Base-by-base conservation (phyloP, 176 grass and related monocot genomes). In the Tillandsia leiboldiana region DNA sequence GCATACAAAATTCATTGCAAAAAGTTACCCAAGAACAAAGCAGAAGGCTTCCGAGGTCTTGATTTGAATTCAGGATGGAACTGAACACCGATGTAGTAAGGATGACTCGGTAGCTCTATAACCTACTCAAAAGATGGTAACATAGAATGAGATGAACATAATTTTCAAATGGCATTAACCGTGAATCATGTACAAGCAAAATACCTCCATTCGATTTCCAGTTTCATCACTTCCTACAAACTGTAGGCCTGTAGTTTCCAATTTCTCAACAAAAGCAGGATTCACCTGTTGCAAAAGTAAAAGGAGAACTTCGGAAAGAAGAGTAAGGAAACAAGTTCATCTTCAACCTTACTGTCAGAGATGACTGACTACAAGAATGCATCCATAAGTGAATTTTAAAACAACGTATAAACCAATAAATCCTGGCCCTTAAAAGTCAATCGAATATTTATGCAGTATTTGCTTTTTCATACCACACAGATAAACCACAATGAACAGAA, bases 41-140 rank as follows among this genome's bases (percentile, higher is more conserved):
- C 84, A 3, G 94, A 92, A 73, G 94, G 87, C 69, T 73, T 90
- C 79, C 84, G 74, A 72, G 89, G 87, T 72, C 87, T 99, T 11
- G 89, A 93, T 70, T 99, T 99, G 75, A 99, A 99, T 63, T 99
- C 89, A 2, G 94, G 94, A 77, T 99, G 89, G 72, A 87, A 99
- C 77, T 99, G 94, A 66, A 93, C 89, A 42, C 94, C 94, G 26
- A 99, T 56, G 56, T 99, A 99, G 13, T 83, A 99, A 11, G 87
- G 86, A 64, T 99, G 94, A 70, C 67, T 72, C 48, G 49, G 87
- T 66, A 93, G 82, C 77, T 99, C 94, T 73, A 93, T 76, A 70
- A 99, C 83, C 94, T 99, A 76, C n/a, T 67, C 33, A 54, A 49
- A 49, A 48, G 22, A 63, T 70, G 10, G 9, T 11, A 64, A 73